These are phyloP conservation scores for Pulveroboletus sp. DNA, from an alignment of 768 basidiomycete genomes.

Conservation along the genomic window DNA sequence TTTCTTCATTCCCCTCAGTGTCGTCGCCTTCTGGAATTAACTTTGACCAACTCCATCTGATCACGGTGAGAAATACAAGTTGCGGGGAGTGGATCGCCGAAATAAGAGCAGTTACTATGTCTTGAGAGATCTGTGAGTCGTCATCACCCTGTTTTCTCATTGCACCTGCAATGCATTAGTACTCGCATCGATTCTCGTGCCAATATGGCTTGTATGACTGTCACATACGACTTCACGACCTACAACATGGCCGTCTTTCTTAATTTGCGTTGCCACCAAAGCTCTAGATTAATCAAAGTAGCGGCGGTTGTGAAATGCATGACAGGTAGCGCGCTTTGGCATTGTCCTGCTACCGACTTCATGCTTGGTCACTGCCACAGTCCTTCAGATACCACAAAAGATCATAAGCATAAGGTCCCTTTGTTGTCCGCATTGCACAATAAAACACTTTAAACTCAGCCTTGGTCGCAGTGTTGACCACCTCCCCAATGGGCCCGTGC, in stretches of 20 bases:
- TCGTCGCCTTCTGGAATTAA: slow-evolving; percentile 15
- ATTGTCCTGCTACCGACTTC: not conserved
- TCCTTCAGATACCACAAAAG: not conserved
- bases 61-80: slow-evolving; percentile 27
- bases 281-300: too few species aligned
- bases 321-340: not conserved
- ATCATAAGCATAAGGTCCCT: not conserved
- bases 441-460: not conserved
- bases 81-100: slow-evolving; percentile 27
- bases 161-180: not conserved
- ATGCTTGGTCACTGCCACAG: not conserved
- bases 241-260: too few species aligned
- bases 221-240: too few species aligned
- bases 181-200: slow-evolving; percentile 5
- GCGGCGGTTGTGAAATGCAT: not conserved
- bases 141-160: not conserved
- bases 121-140: slow-evolving; percentile 14
- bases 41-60: slow-evolving; percentile 22
- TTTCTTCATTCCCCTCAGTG: slow-evolving; percentile 10
- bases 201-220: not conserved
- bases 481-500: not conserved
- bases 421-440: slow-evolving; percentile 1
- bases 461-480: slow-evolving; percentile 9
- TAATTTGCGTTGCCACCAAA: too few species aligned
- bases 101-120: slow-evolving; percentile 17